Base-by-base conservation (phyloP, 768 basidiomycete genomes). In the Cystobasidium tubakii region DNA sequence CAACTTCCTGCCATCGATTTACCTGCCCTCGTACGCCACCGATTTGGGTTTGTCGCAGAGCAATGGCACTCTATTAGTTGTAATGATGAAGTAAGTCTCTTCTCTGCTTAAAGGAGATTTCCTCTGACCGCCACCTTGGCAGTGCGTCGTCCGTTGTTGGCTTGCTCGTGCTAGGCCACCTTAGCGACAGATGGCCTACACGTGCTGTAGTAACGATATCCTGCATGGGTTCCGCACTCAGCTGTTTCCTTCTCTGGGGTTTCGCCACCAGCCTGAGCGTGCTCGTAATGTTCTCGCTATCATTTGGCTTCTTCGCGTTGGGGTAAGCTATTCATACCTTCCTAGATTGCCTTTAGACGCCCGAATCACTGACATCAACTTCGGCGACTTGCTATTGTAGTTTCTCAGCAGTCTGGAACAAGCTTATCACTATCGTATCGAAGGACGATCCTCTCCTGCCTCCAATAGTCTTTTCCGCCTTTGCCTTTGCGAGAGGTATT, bases 221-320 rank as follows among this genome's bases (percentile, higher is more conserved):
- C 34, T 71, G 69, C 39, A 4, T 71, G n/a, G 69, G 54, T 2
- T 13, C 69, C 7, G 10, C 69, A 13, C 42, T 71, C 19, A 29
- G 50, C 34, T 71, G 69, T 39, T 43, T 71, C 29, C 53, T 71
- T 2, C 69, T 71, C 15, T 71, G 69, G 69, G 69, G 69, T 27
- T 71, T 71, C 55, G 54, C 36, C 1, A 71, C 69, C 15, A 23
- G 21, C 12, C 33, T 71, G 9, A 36, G 54, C 36, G 55, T 71
- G 21, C 55, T 71, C 12, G 33, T 71, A 2, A 53, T 60, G 3
- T 71, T 71, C 55, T n/a, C 36, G 6, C 31, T 46, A n/a, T 36
- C 36, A 13, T 62, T 60, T 71, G 69, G 69, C 1, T 36, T 55
- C 31, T 71, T 62, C 33, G 63, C 36, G 12, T 31, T 57, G 1